Conservation (phyloP, 495 filamentous ascomycete species). For the Neurospora tetrasperma region DNA sequence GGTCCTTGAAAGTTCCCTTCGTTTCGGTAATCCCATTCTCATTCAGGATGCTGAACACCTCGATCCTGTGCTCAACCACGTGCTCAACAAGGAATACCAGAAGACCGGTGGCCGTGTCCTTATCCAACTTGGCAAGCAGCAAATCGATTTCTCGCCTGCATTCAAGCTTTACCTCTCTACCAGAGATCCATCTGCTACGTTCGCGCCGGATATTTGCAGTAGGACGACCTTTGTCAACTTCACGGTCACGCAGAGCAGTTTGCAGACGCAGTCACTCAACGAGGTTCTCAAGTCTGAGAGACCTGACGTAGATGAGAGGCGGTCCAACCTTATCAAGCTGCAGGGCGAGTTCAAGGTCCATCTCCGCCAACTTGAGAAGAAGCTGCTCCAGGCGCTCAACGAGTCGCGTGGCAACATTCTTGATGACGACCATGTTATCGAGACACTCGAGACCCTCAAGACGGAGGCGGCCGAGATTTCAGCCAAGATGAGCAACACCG, state of each 20-base stretch:
- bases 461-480: slow-evolving; percentile 95
- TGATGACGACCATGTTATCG: slow-evolving; percentile 95
- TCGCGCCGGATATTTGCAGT: slow-evolving; percentile 97
- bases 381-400: slow-evolving; percentile 87
- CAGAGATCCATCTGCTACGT: slow-evolving; percentile 87
- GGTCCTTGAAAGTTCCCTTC: slow-evolving; percentile 87
- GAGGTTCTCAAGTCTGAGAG: slow-evolving; percentile 95
- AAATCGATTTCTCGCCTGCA: slow-evolving; percentile 96
- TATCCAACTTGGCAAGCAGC: slow-evolving; percentile 95
- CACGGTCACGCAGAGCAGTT: slow-evolving; percentile 95
- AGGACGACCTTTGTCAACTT: slow-evolving; percentile 99
- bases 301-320: slow-evolving; percentile 93
- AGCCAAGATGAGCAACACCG: slow-evolving; percentile 87
- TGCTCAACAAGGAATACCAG: slow-evolving; percentile 99
- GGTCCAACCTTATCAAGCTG: slow-evolving; percentile 93
- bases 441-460: slow-evolving; percentile 96
- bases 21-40: slow-evolving; percentile 96
- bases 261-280: slow-evolving; percentile 94
- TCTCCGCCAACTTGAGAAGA: slow-evolving; percentile 91
- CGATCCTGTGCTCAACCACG: slow-evolving; percentile 94
- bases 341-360: slow-evolving; percentile 98
- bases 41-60: slow-evolving; percentile 97
- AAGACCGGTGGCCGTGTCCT: slow-evolving; percentile 98
- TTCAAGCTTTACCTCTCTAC: slow-evolving; percentile 96
- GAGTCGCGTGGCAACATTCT: slow-evolving; percentile 97